These are phyloP conservation scores for Aureobasidium zeae DNA, from an alignment of 2,329 filamentous ascomycete genomes.

Conservation along the genomic window DNA sequence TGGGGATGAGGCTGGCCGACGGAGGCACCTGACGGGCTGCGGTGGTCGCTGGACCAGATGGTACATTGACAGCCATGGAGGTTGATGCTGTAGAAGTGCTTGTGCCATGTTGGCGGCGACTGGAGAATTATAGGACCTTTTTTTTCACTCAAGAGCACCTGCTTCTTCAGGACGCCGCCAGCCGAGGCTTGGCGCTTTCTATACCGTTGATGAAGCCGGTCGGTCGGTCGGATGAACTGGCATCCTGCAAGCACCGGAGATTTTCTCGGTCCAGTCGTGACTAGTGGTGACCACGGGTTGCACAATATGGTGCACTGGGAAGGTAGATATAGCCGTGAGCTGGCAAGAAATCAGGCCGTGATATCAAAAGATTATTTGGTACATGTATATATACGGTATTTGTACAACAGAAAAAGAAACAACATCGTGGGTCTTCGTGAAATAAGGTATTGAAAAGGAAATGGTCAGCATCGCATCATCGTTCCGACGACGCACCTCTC, in stretches of 20 bases:
- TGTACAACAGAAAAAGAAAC: background rate
- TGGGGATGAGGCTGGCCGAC: constrained; percentile 15
- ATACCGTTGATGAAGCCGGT: background rate
- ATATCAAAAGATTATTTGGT: no score
- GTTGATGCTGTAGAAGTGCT: background rate
- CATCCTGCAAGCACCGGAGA: no score
- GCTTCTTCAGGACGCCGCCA: constrained; percentile 8
- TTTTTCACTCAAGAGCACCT: background rate
- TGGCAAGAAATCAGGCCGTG: no score
- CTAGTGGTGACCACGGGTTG: no score
- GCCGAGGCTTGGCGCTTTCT: background rate
- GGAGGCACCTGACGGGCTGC: background rate
- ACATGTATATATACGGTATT: no score
- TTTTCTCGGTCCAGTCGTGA: no score
- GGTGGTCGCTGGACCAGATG: constrained; percentile 3
- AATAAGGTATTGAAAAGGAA: constrained; percentile 1
- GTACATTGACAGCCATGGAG: constrained; percentile 9
- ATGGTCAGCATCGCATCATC: constrained; percentile 17
- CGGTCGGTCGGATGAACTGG: no score
- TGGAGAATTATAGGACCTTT: no score
- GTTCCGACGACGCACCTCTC: no score
- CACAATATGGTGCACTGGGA: no score
- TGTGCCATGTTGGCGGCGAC: constrained; percentile 4
- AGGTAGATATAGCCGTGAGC: no score
- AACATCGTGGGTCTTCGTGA: constrained; percentile 12